Evolutionary conservation across 192 early-diverging fungal genomes (phyloP).

Genomic region (Podila clonocystis): DNA sequence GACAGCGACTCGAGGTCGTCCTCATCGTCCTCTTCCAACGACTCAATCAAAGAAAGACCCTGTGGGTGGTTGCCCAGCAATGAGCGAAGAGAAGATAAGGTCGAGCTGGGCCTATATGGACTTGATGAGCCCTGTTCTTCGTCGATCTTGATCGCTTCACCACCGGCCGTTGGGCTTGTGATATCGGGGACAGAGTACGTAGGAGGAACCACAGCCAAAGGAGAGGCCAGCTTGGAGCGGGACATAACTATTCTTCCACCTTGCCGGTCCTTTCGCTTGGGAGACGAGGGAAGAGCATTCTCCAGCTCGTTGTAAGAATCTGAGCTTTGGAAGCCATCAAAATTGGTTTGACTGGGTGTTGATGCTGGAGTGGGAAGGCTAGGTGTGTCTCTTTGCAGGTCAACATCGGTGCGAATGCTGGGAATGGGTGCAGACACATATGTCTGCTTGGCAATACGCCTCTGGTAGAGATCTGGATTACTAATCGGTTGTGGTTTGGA

Average conservation of each 20-base stretch:
- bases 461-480: background rate
- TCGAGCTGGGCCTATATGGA: slow-evolving; percentile 29
- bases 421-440: slow-evolving; percentile 37
- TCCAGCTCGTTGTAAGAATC: background rate
- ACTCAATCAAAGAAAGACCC: slow-evolving; percentile 41
- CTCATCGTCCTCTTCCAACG: slow-evolving; percentile 37
- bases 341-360: background rate
- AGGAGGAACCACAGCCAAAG: slow-evolving; percentile 7
- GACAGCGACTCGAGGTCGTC: slow-evolving; percentile 38
- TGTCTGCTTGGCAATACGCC: background rate
- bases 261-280: slow-evolving; percentile 2
- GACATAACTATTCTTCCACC: slow-evolving; percentile 36
- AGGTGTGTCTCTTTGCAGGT: slow-evolving; percentile 18
- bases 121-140: background rate
- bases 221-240: slow-evolving; percentile 27
- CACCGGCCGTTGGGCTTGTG: background rate
- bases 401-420: slow-evolving; percentile 13
- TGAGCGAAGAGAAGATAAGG: slow-evolving; percentile 42
- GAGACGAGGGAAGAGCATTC: slow-evolving; percentile 8
- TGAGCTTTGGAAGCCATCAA: background rate
- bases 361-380: background rate
- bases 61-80: slow-evolving; percentile 46
- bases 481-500: background rate
- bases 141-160: too few species aligned
- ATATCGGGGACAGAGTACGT: background rate